Percentiles rank a stretch among this genome's conserved stretches.
These are phyloP conservation scores for Chaetomium cochliodes DNA, from an alignment of 495 filamentous ascomycete species.

Conservation along the genomic window DNA sequence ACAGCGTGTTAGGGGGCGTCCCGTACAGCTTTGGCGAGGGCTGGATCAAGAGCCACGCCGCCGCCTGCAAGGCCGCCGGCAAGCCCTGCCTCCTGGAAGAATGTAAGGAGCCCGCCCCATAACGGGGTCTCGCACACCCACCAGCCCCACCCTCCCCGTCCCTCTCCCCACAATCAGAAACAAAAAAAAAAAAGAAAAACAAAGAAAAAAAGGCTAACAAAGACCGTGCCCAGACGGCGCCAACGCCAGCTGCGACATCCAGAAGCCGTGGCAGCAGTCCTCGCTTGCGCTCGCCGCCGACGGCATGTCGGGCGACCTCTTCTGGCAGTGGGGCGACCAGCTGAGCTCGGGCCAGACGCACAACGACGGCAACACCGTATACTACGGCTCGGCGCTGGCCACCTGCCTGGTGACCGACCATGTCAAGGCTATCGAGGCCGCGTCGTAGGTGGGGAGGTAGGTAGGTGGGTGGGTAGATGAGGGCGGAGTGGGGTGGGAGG, in stretches of 20 bases:
- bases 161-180: background rate
- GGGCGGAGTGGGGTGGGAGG: no score
- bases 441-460: no score
- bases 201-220: background rate
- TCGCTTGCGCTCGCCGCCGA: slow-evolving; percentile 46
- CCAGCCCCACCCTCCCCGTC: background rate
- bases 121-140: slow-evolving; percentile 14
- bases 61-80: slow-evolving; percentile 50
- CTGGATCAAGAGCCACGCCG: slow-evolving; percentile 60
- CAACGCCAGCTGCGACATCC: slow-evolving; percentile 42
- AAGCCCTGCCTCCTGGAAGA: slow-evolving; percentile 67
- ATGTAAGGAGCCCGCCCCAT: slow-evolving; percentile 34
- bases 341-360: slow-evolving; percentile 51
- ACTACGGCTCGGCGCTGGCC: slow-evolving; percentile 55
- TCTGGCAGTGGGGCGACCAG: slow-evolving; percentile 63
- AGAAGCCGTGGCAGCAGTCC: slow-evolving; percentile 56
- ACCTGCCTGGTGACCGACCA: slow-evolving; percentile 59
- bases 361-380: slow-evolving; percentile 59
- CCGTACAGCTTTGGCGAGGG: slow-evolving; percentile 45
- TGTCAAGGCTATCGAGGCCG: slow-evolving; percentile 47
- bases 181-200: no score
- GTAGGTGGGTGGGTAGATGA: no score
- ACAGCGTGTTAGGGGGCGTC: slow-evolving; percentile 36
- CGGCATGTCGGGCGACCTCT: slow-evolving; percentile 57
- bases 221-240: slow-evolving; percentile 49